phyloP scores from a whole-genome alignment of 352 stramenopile genomes.

The Lagenidium sp. region DNA sequence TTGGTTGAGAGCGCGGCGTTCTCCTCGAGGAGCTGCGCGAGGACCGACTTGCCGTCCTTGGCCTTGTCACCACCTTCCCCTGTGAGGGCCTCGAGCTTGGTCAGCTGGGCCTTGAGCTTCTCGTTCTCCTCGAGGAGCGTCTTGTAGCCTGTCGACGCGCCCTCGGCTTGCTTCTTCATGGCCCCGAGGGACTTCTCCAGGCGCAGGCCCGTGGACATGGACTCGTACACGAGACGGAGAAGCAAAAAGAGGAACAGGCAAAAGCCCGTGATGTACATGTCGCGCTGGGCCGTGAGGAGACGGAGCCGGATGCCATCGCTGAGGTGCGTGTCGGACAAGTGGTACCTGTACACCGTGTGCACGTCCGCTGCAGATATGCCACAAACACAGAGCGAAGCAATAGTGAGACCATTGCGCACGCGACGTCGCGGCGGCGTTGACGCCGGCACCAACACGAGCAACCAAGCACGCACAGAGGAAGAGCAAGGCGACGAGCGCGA shows the following conservation, averaged over 20 bases:
- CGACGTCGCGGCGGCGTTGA: too few species aligned
- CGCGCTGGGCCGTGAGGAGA: constrained; percentile 59
- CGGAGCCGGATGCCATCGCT: constrained; percentile 76
- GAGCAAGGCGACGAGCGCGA: constrained; percentile 53
- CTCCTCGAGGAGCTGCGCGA: constrained; percentile 53
- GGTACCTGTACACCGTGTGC: constrained; percentile 59
- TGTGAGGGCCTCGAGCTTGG: constrained; percentile 54
- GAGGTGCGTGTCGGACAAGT: constrained; percentile 36
- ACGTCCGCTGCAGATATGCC: constrained; percentile 42
- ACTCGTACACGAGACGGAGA: constrained; percentile 66
- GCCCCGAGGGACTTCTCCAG: constrained; percentile 61
- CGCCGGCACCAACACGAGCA: constrained; percentile 1
- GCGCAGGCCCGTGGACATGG: constrained; percentile 52
- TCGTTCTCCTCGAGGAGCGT: constrained; percentile 64
- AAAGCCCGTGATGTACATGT: constrained; percentile 87
- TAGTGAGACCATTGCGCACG: too few species aligned
- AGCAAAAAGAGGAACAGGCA: constrained; percentile 79
- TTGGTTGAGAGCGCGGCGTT: constrained; percentile 40
- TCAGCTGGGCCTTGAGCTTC: constrained; percentile 45
- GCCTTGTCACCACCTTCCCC: constrained; percentile 17
- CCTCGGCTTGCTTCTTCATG: constrained; percentile 76
- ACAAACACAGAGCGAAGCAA: neutral
- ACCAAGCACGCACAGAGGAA: constrained; percentile 57
- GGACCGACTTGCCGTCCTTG: constrained; percentile 13
- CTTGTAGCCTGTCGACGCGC: constrained; percentile 53